Evolutionary conservation across 2,329 filamentous ascomycete genomes (phyloP).

Genomic region (Fusarium compactum): DNA sequence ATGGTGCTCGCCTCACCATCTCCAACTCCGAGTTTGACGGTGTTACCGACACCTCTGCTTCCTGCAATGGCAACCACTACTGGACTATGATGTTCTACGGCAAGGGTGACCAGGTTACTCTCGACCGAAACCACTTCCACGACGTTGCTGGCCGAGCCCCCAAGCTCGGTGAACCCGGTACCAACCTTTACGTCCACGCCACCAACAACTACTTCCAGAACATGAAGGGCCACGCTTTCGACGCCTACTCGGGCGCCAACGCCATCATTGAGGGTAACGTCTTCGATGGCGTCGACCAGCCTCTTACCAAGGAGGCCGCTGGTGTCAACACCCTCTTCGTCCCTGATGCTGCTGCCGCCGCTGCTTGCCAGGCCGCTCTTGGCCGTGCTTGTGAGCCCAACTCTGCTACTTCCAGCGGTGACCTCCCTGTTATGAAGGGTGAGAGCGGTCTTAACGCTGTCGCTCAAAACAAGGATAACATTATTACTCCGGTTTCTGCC

Average conservation of each 20-base stretch:
- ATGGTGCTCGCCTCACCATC: constrained; percentile 51
- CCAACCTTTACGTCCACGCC: constrained; percentile 43
- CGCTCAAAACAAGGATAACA: constrained; percentile 31
- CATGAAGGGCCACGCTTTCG: constrained; percentile 60
- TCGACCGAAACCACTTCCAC: constrained; percentile 48
- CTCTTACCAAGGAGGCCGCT: constrained; percentile 52
- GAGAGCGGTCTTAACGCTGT: constrained; percentile 36
- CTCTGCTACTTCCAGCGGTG: constrained; percentile 40
- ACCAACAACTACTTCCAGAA: constrained; percentile 48
- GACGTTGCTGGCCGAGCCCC: constrained; percentile 47
- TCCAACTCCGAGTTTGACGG: constrained; percentile 57
- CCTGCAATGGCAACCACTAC: constrained; percentile 51
- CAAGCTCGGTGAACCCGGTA: constrained; percentile 48
- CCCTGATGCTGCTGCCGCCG: constrained; percentile 29
- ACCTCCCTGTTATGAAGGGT: constrained; percentile 37
- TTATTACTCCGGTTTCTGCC: constrained; percentile 45
- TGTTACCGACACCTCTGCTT: constrained; percentile 47
- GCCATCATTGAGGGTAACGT: constrained; percentile 48
- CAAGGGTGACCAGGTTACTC: constrained; percentile 43
- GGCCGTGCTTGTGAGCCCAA: constrained; percentile 43
- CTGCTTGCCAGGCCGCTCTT: constrained; percentile 37
- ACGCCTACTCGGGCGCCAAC: constrained; percentile 57
- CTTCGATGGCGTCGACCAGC: constrained; percentile 45
- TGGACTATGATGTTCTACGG: constrained; percentile 51
- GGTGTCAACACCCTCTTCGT: constrained; percentile 36